Percentiles rank a stretch among this genome's conserved stretches.
Conservation (phyloP, 2,329 filamentous ascomycete genomes). For the Alternaria hordeiaustralica region DNA sequence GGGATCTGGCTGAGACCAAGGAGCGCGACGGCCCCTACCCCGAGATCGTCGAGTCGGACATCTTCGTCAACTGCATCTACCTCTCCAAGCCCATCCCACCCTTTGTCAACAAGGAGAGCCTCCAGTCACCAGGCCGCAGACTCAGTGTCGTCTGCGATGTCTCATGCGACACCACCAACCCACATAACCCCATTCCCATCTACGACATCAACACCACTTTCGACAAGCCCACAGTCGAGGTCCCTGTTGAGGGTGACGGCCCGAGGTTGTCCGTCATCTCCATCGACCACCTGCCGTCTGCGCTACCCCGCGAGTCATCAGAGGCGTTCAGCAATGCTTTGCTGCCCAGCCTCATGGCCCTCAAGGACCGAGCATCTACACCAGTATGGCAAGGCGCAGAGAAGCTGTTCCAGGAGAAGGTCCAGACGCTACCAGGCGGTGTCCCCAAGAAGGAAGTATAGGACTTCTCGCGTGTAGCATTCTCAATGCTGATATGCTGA, state of each 20-base stretch:
- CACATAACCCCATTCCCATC: conserved; percentile 77
- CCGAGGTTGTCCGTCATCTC: conserved; percentile 79
- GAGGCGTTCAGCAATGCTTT: conserved; percentile 84
- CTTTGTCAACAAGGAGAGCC: conserved; percentile 76
- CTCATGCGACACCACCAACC: conserved; percentile 73
- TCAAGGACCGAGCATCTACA: conserved; percentile 76
- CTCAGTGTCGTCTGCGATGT: conserved; percentile 68
- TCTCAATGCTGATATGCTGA: neutral
- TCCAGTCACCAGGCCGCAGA: conserved; percentile 72
- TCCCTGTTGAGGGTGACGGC: conserved; percentile 64
- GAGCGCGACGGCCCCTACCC: conserved; percentile 71
- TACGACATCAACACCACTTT: conserved; percentile 88
- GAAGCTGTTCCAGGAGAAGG: conserved; percentile 84
- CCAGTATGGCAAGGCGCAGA: conserved; percentile 87
- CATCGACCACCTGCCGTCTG: conserved; percentile 56
- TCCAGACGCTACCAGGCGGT: conserved; percentile 67
- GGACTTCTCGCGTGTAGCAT: neutral
- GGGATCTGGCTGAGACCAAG: conserved; percentile 81
- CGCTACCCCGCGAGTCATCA: conserved; percentile 84
- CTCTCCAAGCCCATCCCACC: conserved; percentile 78
- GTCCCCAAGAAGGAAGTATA: conserved; percentile 39
- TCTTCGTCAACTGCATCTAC: conserved; percentile 70
- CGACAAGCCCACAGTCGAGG: conserved; percentile 81
- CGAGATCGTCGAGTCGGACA: conserved; percentile 72
- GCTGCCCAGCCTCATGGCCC: conserved; percentile 75